Base-by-base conservation (phyloP, 768 basidiomycete genomes). In the Saitozyma podzolica region DNA sequence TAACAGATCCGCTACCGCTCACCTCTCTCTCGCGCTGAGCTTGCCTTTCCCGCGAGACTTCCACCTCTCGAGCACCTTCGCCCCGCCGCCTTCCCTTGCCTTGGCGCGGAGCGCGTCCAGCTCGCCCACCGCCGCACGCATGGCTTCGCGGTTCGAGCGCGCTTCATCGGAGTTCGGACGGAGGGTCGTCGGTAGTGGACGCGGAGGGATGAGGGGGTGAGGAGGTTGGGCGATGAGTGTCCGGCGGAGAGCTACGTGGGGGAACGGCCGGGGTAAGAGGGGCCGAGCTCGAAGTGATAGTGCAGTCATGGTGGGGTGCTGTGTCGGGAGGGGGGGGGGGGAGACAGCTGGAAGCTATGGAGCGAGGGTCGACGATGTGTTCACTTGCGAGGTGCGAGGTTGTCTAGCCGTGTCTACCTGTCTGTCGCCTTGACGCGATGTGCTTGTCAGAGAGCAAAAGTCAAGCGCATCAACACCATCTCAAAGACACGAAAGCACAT, bases 11-110 rank as follows among this genome's bases (percentile, higher is more conserved):
- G 29, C 10, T 29, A 8, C 20, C 8, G 62, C 72, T 45, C 39
- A 74, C 72, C 74, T 52, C 56, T 76, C 74, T 41, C 74, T 57
- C 19, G 54, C 69, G 14, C 64, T 53, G 17, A 76, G 51, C 43
- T 75, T 74, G 14, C 61, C 69, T 20, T 65, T 67, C 3, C 75
- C 73, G 51, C 63, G 57, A 39, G 63, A 59, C 58, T 61, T 74
- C 70, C 75, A 77, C 41, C 59, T 59, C 48, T 69, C 69, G 42
- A 71, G 40, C 39, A 64, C 65, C 37, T 55, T 56, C 29, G 40
- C 48, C 19, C 74, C 74, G 9, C 74, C 74, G 14, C 74, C 74
- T 58, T 69, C 65, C 47, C 64, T 65, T 8, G 74, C 74, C 56
- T 50, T 66, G 8, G 37, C 10, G 11, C 69, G 53, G 8, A 76